Evolutionary conservation across 306 rosid genomes (phyloP).

Genomic region (Albizia julibrissin): DNA sequence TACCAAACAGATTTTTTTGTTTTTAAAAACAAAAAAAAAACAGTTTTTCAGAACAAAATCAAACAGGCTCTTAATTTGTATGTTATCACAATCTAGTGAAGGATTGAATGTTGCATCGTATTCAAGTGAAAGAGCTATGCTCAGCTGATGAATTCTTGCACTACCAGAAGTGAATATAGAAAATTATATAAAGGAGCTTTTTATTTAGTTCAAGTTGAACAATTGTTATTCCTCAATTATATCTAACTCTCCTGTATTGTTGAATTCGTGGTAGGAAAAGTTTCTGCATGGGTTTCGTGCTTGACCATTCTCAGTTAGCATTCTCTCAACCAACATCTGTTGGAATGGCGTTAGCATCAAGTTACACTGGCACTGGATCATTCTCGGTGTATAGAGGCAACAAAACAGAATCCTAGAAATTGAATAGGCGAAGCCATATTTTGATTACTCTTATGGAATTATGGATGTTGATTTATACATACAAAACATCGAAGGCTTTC

Average conservation of each 20-base stretch:
- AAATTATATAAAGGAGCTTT: neutral
- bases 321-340: conserved; percentile 81
- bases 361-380: conserved; percentile 54
- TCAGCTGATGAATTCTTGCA: no score
- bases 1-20: no score
- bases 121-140: no score
- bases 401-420: conserved; percentile 16
- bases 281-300: conserved; percentile 56
- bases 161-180: neutral
- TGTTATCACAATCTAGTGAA: neutral
- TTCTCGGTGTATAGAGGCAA: conserved; percentile 60
- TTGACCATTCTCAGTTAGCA: conserved; percentile 64
- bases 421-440: neutral
- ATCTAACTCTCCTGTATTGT: neutral
- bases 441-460: neutral
- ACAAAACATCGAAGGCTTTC: neutral
- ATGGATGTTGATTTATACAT: neutral
- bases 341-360: conserved; percentile 77
- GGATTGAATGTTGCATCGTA: no score
- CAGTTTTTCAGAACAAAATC: no score
- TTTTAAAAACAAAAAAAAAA: no score
- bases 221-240: conserved; percentile 20
- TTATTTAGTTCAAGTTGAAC: neutral
- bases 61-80: no score
- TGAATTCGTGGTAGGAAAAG: conserved; percentile 51